These are phyloP conservation scores for Penicillium parvum DNA, from an alignment of 495 filamentous ascomycete species.

Conservation along the genomic window DNA sequence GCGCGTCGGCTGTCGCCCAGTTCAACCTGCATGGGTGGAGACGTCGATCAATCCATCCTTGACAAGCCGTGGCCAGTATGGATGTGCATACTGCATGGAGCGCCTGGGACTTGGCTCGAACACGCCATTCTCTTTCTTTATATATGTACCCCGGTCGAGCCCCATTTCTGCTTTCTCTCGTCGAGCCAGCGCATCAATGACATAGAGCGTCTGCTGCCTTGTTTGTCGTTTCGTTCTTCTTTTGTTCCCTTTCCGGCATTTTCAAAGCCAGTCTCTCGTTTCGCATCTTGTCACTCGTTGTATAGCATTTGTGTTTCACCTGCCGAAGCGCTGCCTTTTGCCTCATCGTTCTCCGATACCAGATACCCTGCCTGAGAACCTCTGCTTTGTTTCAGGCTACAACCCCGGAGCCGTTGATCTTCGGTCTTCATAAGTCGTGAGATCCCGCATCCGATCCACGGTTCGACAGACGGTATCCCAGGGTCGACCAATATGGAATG, in stretches of 20 bases:
- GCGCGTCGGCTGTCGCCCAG: slow-evolving; percentile 19
- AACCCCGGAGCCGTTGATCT: background rate
- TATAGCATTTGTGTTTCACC: slow-evolving; percentile 20
- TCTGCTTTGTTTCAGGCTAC: background rate
- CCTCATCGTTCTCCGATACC: slow-evolving; percentile 8
- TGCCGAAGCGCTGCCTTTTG: slow-evolving; percentile 12
- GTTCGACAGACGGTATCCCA: background rate
- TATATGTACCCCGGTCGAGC: slow-evolving; percentile 22
- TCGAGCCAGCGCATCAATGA: slow-evolving; percentile 19
- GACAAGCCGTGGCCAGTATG: slow-evolving; percentile 21
- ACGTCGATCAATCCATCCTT: slow-evolving; percentile 20
- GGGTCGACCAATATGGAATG: slow-evolving; percentile 37
- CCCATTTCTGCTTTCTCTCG: slow-evolving; percentile 8
- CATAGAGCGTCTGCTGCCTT: slow-evolving; percentile 21
- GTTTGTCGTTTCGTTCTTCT: slow-evolving; percentile 23
- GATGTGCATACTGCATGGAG: slow-evolving; percentile 28
- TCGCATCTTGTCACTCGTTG: slow-evolving; percentile 24
- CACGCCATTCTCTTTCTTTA: slow-evolving; percentile 6
- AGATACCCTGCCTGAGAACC: background rate
- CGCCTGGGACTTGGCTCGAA: slow-evolving; percentile 15
- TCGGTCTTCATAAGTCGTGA: slow-evolving; percentile 11
- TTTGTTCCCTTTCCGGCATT: slow-evolving; percentile 21
- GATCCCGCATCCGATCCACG: background rate
- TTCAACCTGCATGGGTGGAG: slow-evolving; percentile 17
- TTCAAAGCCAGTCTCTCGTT: slow-evolving; percentile 22